Evolutionary conservation across 1,284 basidiomycete species (phyloP), one percentile per base, ranked within the genome.

Genomic region (Meripilus lineatus): DNA sequence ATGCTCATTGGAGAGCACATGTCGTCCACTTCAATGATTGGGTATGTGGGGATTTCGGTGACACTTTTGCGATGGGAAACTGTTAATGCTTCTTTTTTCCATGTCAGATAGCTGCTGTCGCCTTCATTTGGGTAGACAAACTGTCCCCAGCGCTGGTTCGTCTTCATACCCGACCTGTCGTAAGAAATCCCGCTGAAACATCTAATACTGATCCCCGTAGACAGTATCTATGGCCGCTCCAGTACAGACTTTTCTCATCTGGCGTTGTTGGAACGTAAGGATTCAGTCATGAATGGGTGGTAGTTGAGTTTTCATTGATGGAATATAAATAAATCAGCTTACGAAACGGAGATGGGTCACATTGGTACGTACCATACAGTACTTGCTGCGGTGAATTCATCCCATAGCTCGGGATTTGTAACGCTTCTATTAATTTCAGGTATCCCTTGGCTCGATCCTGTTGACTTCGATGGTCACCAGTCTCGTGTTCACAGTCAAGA

Each of bases 251-350:
- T 64, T 62, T 40, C 47, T 62, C 4, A 62, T 62, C 23, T 62
- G 57, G 57, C 49, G 62, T 15, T 64, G 62, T 48, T 62, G 58
- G 57, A 53, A 41, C 23, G 62, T 63, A 46, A 6, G 59, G 45
- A 33, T n/a, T n/a, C n/a, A 41, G 14, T 7, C 36, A n/a, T 25
- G 23, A 15, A 17, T 17, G 5, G 13, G 6, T 17, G 17, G 8
- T 4, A 7, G 17, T 32, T 15, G 10, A 41, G 28, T 8, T 30
- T n/a, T 30, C 28, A 30, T 30, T 30, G 28, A 10, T n/a, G 28
- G 8, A 30, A 10, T 30, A n/a, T 30, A 8, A 30, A 10, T 30
- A 10, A 24, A 4, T 32, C 34, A 63, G 61, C 50, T 58, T 13
- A 45, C 58, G 30, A 48, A 52, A 32, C 46, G 50, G 14, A 54